A percentile compares a stretch with the other conserved stretches of the same genome.
Evolutionary conservation across 2,329 filamentous ascomycete species (phyloP).

Genomic region (Sporothrix dimorphospora): DNA sequence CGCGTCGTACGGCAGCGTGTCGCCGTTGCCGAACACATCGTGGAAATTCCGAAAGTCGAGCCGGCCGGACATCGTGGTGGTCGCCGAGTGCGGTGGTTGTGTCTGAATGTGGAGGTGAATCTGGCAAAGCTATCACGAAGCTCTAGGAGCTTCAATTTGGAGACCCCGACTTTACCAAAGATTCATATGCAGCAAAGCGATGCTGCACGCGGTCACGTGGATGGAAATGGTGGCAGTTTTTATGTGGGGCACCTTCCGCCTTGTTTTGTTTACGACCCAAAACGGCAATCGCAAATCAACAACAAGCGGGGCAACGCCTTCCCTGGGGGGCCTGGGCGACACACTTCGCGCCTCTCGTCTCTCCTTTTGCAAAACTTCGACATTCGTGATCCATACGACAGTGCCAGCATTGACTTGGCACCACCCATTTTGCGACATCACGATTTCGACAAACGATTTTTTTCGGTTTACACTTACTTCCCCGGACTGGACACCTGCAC

Average conservation of each 20-base stretch:
- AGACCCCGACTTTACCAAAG: not conserved
- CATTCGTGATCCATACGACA: not conserved
- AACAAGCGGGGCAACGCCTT: slow-evolving; percentile 35
- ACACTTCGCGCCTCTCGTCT: slow-evolving; percentile 15
- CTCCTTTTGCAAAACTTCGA: not conserved
- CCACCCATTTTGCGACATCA: not conserved
- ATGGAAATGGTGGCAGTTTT: not conserved
- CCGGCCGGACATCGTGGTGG: slow-evolving; percentile 37
- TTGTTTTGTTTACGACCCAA: slow-evolving; percentile 37
- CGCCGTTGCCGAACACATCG: slow-evolving; percentile 65
- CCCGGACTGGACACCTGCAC: not conserved
- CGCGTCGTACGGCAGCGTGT: slow-evolving; percentile 64
- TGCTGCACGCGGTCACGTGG: not conserved
- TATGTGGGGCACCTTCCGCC: slow-evolving; percentile 13
- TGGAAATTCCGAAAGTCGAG: slow-evolving; percentile 69
- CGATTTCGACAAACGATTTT: not conserved
- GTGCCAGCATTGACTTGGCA: not conserved
- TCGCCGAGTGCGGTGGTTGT: not conserved
- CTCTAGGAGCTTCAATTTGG: not conserved
- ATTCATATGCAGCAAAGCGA: slow-evolving; percentile 12
- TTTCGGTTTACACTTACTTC: no score
- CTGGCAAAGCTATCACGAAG: not conserved
- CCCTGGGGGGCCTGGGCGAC: slow-evolving; percentile 1
- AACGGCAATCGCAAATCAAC: slow-evolving; percentile 35
- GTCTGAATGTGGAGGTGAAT: not conserved